Percentiles rank a stretch among this genome's conserved stretches.
These are phyloP conservation scores for Erodium trifolium DNA, from an alignment of 441 rosid species.

Conservation along the genomic window DNA sequence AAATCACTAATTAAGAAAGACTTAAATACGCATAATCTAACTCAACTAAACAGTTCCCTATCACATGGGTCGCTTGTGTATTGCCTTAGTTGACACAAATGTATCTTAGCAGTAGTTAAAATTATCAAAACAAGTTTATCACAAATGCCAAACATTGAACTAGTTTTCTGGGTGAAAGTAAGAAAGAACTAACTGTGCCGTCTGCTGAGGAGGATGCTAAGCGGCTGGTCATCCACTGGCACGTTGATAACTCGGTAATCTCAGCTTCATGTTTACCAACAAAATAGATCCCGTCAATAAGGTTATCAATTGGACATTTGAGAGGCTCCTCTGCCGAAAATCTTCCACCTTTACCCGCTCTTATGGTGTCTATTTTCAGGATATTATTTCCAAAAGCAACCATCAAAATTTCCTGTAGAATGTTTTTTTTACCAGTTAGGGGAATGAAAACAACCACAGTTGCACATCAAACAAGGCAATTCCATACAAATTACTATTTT, in stretches of 20 bases:
- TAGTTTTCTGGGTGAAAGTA: neutral
- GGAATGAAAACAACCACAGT: neutral
- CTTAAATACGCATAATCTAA: neutral
- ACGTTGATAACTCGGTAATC: conserved; percentile 87
- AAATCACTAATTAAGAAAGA: neutral
- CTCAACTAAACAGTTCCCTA: neutral
- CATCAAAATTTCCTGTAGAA: conserved; percentile 65
- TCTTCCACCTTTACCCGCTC: conserved; percentile 47
- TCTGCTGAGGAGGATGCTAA: conserved; percentile 83
- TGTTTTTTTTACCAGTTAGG: neutral
- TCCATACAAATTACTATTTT: neutral
- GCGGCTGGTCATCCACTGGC: conserved; percentile 78
- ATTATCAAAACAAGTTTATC: conserved; percentile 5
- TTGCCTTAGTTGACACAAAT: neutral
- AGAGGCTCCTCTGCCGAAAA: conserved; percentile 70
- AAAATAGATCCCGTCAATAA: conserved; percentile 68
- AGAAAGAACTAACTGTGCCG: conserved; percentile 59
- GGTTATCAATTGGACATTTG: conserved; percentile 50
- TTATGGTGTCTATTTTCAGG: conserved; percentile 63
- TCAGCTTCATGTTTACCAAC: conserved; percentile 83
- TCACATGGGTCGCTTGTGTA: neutral
- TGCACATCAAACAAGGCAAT: conserved; percentile 10
- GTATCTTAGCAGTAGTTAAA: neutral
- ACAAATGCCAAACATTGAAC: neutral
- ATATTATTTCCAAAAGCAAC: conserved; percentile 67